Evolutionary conservation across 2,329 filamentous ascomycete species (phyloP), one percentile per base, ranked within the genome.

Genomic region (Botrytis squamosa): DNA sequence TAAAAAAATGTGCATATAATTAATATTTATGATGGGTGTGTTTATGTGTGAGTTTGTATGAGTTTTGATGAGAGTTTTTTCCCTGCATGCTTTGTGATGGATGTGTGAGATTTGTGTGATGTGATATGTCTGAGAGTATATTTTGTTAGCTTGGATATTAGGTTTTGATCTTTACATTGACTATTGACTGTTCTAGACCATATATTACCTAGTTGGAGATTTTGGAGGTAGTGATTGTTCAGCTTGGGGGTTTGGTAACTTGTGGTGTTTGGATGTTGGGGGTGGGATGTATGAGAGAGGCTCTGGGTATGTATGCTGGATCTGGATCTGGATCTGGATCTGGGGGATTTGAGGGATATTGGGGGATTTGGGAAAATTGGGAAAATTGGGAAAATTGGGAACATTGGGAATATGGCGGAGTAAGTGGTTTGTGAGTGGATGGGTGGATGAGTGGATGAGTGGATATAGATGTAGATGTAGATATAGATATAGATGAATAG

Each of bases 1-100:
- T 55, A 29, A 46, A 33, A 65, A 33, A 57, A 68, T 68, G 65
- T 68, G 65, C 46, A 68, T 68, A 68, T 68, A 68, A 40, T 55
- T 68, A 68, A 68, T 68, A 55, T 68, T 68, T 8, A 55, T 68
- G 46, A 46, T 42, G 66, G 36, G 44, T 49, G 49, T 52, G 10
- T 12, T n/a, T 52, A 10, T n/a, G 49, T 25, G 49, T 46, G 44
- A 25, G 22, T n/a, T n/a, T 49, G 46, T 49, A 22, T 25, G 46
- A 25, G 22, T n/a, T n/a, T 49, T 22, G 25, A 20, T 25, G 46
- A 12, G 22, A 44, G 18, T 14, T 42, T 33, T 42, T 29, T n/a
- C 4, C 14, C 14, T 25, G 4, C 3, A 52, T 40, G 65, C 29
- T 57, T 42, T 40, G 40, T 62, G 38, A 40, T 10, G 33, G 57